A percentile compares a stretch with the other conserved stretches of the same genome.
Evolutionary conservation across 306 rosid genomes (phyloP).

Genomic region (Fagus crenata): DNA sequence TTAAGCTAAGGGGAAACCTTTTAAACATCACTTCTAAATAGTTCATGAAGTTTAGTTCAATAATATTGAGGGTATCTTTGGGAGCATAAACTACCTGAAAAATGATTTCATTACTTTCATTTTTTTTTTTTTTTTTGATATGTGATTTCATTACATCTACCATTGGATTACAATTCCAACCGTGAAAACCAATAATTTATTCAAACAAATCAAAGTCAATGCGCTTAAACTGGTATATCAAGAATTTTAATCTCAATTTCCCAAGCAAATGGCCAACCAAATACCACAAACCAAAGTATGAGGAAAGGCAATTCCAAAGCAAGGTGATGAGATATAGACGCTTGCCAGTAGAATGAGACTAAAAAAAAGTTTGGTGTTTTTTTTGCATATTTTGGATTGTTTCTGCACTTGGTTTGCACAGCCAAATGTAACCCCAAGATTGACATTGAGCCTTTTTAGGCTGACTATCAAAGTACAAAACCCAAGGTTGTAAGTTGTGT

Average conservation of each 20-base stretch:
- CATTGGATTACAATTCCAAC: background rate
- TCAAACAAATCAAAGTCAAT: background rate
- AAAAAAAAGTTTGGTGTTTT: background rate
- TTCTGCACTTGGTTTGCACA: background rate
- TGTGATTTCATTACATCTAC: background rate
- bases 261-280: background rate
- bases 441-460: background rate
- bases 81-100: background rate
- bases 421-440: background rate
- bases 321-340: background rate
- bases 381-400: background rate
- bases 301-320: background rate
- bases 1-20: background rate
- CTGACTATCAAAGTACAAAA: background rate
- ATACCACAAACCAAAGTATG: background rate
- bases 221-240: background rate
- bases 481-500: background rate
- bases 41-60: background rate
- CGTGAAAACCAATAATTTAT: background rate
- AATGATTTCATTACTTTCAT: background rate
- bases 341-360: background rate
- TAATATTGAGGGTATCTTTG: background rate
- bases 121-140: too few relatives aligned
- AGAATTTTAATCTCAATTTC: background rate
- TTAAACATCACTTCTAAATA: background rate